phyloP scores from a whole-genome alignment of 129 eudicot genomes.

The Escallonia herrerae region DNA sequence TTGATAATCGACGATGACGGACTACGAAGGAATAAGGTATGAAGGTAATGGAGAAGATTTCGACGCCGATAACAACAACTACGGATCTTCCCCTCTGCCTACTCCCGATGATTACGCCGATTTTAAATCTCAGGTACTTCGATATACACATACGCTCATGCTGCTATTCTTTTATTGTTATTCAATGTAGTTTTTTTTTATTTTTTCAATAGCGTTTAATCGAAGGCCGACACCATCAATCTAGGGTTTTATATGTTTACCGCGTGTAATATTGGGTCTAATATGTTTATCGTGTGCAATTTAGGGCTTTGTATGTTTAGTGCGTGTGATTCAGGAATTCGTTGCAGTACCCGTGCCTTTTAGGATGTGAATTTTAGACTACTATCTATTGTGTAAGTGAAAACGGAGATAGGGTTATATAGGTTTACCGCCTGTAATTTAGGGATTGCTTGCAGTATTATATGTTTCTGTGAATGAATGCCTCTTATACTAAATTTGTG shows the following conservation, averaged over 20 bases:
- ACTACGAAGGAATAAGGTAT: slow-evolving; percentile 43
- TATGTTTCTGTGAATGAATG: background rate
- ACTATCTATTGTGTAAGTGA: background rate
- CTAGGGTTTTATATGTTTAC: too few species aligned
- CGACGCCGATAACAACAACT: slow-evolving; percentile 6
- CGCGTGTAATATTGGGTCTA: background rate
- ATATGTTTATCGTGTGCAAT: background rate
- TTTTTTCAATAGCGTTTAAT: too few species aligned
- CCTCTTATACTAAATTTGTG: background rate
- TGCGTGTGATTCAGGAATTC: too few species aligned
- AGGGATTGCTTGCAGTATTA: background rate
- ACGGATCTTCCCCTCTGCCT: slow-evolving; percentile 42
- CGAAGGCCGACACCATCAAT: too few species aligned
- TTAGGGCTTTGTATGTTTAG: background rate
- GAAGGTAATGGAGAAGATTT: slow-evolving; percentile 52
- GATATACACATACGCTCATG: background rate
- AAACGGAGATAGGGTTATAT: background rate
- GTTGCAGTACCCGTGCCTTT: too few species aligned
- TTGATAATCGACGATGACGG: background rate
- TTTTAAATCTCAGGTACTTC: slow-evolving; percentile 46
- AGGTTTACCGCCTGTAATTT: background rate
- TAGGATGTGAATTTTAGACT: background rate
- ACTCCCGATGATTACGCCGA: slow-evolving; percentile 39
- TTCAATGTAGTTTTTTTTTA: background rate
- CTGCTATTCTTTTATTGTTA: background rate